phyloP scores from a whole-genome alignment of 805 yeast species.

The Diddensiella caesifluorescens region DNA sequence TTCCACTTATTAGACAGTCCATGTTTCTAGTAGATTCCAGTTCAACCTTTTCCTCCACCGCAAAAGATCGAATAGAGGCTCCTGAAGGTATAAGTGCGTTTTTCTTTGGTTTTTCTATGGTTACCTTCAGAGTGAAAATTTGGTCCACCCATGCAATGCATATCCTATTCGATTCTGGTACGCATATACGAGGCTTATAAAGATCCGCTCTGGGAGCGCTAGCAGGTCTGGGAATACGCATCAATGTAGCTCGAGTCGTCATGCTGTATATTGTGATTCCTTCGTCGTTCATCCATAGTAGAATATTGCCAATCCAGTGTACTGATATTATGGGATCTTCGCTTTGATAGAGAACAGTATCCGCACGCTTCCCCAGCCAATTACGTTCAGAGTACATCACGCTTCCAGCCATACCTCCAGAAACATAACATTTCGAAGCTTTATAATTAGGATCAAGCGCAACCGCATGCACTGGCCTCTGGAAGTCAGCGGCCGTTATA shows the following conservation, averaged over 20 bases:
- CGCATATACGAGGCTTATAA: conserved; percentile 73
- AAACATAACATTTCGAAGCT: conserved; percentile 58
- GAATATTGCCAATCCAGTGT: conserved; percentile 53
- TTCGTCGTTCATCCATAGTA: conserved; percentile 78
- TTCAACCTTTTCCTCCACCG: conserved; percentile 22
- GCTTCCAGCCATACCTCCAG: conserved; percentile 89
- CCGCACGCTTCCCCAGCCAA: conserved; percentile 83
- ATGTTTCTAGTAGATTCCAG: conserved; percentile 37
- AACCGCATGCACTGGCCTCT: conserved; percentile 83
- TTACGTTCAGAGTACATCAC: conserved; percentile 67
- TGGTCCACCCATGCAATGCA: conserved; percentile 79
- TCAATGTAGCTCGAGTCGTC: conserved; percentile 43
- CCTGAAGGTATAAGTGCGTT: conserved; percentile 14
- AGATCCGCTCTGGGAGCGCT: conserved; percentile 63
- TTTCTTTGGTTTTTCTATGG: conserved; percentile 25
- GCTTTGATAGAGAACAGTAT: conserved; percentile 53
- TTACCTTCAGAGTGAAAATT: conserved; percentile 62
- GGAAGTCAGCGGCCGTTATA: conserved; percentile 70
- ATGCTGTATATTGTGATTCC: conserved; percentile 71
- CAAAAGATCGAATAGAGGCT: conserved; percentile 16
- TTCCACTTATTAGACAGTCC: conserved; percentile 64
- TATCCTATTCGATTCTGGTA: conserved; percentile 59
- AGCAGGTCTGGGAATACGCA: conserved; percentile 51
- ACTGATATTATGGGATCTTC: conserved; percentile 67
- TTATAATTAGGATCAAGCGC: conserved; percentile 68